Percentiles rank a stretch among this genome's conserved stretches.
These are phyloP conservation scores for Pythium vanterpoolii DNA, from an alignment of 352 stramenopile species.

Conservation along the genomic window DNA sequence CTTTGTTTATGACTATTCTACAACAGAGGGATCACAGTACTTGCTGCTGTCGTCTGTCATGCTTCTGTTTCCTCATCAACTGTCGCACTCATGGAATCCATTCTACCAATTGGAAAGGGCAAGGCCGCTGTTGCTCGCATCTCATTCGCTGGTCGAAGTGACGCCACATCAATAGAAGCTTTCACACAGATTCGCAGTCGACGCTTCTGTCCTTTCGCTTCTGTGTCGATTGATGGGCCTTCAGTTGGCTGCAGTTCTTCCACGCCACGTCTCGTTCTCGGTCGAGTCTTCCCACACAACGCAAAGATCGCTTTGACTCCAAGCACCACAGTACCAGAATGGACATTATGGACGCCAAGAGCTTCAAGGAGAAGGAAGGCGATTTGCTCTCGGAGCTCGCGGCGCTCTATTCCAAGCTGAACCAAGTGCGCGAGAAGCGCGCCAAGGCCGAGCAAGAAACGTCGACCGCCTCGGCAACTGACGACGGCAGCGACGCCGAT, in stretches of 20 bases:
- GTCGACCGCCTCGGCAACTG: slow-evolving; percentile 16
- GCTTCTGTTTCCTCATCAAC: slow-evolving; percentile 13
- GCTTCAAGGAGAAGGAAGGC: slow-evolving; percentile 70
- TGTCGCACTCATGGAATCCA: slow-evolving; percentile 1
- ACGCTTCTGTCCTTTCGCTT: no score
- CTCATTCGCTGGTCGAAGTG: no score
- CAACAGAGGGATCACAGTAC: slow-evolving; percentile 1
- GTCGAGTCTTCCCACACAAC: neutral
- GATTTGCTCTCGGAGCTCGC: slow-evolving; percentile 68
- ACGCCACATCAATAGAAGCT: no score
- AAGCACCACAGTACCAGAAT: slow-evolving; percentile 1
- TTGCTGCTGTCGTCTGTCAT: neutral
- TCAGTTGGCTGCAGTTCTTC: no score
- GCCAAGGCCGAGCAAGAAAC: slow-evolving; percentile 64
- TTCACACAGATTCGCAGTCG: no score
- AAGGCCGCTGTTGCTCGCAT: no score
- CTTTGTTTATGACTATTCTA: neutral
- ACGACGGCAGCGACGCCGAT: slow-evolving; percentile 23
- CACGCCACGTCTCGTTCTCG: neutral
- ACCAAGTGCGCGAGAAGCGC: slow-evolving; percentile 78
- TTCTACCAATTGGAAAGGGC: neutral
- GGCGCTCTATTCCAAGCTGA: slow-evolving; percentile 77
- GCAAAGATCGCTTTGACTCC: neutral
- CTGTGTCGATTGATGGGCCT: no score
- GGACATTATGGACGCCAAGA: slow-evolving; percentile 25